phyloP scores from a whole-genome alignment of 805 yeast species.

The Ogataea salicorniae region DNA sequence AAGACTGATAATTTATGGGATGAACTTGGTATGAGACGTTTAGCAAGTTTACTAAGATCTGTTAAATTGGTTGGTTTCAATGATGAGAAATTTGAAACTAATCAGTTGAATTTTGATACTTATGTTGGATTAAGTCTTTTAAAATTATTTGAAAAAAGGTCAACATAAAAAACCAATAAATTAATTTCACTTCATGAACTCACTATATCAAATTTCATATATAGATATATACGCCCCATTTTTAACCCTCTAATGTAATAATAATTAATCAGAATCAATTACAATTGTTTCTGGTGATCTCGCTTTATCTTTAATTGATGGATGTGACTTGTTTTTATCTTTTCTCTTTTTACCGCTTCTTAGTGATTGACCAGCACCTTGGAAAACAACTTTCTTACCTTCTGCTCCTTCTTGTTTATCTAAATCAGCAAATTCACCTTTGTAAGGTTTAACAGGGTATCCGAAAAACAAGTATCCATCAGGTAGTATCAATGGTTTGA shows the following conservation, averaged over 20 bases:
- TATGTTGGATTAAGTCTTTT: conserved; percentile 17
- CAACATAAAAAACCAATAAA: neutral
- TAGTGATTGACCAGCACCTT: conserved; percentile 72
- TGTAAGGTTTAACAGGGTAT: conserved; percentile 62
- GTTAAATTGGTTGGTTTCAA: conserved; percentile 15
- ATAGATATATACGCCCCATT: neutral
- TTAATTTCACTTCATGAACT: neutral
- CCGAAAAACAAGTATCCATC: conserved; percentile 91
- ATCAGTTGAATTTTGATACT: conserved; percentile 14
- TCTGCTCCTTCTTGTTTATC: conserved; percentile 20
- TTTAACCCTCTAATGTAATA: neutral
- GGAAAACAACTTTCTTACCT: conserved; percentile 30
- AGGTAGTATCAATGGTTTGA: conserved; percentile 70
- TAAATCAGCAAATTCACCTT: conserved; percentile 32
- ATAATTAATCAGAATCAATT: conserved; percentile 48
- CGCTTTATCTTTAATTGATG: conserved; percentile 56
- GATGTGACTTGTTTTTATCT: conserved; percentile 44
- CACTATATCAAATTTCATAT: too few species aligned
- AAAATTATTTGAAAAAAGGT: conserved; percentile 4
- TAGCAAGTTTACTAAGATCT: conserved; percentile 41
- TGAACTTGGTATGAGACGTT: conserved; percentile 35
- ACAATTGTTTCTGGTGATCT: conserved; percentile 77
- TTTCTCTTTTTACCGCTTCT: conserved; percentile 57
- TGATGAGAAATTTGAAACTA: conserved; percentile 1
- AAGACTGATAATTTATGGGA: conserved; percentile 43